Conservation (phyloP, 176 grass and related monocot genomes). For the Musa acuminata region DNA sequence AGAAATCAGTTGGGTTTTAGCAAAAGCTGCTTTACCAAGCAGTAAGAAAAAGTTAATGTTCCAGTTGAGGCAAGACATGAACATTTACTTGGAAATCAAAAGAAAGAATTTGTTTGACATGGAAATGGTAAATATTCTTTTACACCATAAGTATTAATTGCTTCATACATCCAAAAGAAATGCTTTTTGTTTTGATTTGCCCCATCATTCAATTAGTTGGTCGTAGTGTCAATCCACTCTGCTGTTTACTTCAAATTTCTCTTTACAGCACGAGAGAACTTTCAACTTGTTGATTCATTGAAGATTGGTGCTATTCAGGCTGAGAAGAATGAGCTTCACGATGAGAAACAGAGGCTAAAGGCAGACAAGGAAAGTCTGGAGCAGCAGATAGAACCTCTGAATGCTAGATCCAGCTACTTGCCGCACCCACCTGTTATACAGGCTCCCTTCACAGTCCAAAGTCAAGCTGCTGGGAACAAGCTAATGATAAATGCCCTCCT, state of each 20-base stretch:
- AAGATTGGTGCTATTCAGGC: constrained; percentile 37
- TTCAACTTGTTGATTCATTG: background rate
- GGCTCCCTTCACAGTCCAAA: constrained; percentile 47
- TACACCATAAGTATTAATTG: background rate
- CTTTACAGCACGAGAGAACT: background rate
- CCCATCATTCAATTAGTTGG: background rate
- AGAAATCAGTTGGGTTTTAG: no score
- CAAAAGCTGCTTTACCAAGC: no score
- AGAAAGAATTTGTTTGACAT: background rate
- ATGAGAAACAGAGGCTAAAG: constrained; percentile 88
- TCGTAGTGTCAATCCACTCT: background rate
- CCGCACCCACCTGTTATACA: constrained; percentile 59
- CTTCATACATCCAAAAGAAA: background rate
- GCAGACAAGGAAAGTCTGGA: constrained; percentile 85
- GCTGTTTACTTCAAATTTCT: background rate
- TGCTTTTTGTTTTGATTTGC: background rate
- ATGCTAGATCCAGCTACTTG: constrained; percentile 36
- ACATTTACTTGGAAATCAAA: no score
- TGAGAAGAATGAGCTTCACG: constrained; percentile 86
- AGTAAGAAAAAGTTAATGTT: no score
- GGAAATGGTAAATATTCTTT: background rate
- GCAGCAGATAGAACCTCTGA: constrained; percentile 77
- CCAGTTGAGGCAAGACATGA: no score
- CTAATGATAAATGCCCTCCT: constrained; percentile 74
- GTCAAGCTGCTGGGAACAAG: constrained; percentile 50